phyloP scores from a whole-genome alignment of 1,139 yeast species.

The Nakaseomyces kungkrabaensis region DNA sequence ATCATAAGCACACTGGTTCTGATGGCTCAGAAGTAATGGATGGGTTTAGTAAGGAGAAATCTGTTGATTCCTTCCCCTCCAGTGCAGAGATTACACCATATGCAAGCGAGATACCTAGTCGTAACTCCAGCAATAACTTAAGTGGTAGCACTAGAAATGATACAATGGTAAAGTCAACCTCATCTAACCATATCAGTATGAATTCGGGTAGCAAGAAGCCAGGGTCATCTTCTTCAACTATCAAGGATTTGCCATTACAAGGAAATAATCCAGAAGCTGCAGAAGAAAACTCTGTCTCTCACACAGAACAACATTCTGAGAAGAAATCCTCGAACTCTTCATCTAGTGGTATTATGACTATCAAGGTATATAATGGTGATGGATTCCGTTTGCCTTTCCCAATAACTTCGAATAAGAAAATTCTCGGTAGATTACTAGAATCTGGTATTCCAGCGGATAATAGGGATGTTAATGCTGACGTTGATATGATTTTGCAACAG shows the following conservation, averaged over 20 bases:
- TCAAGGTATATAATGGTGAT: slow-evolving; percentile 26
- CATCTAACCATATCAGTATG: neutral
- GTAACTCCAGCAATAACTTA: neutral
- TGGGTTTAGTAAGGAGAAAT: neutral
- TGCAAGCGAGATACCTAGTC: neutral
- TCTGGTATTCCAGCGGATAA: slow-evolving; percentile 17
- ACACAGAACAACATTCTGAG: neutral
- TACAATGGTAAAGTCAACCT: slow-evolving; percentile 7
- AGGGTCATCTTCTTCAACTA: slow-evolving; percentile 1
- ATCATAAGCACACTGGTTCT: slow-evolving; percentile 7
- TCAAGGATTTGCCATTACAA: neutral
- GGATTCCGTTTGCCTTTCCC: slow-evolving; percentile 26
- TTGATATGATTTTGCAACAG: slow-evolving; percentile 18
- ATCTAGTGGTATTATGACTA: slow-evolving; percentile 23
- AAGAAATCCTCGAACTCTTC: slow-evolving; percentile 5
- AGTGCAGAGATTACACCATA: slow-evolving; percentile 1
- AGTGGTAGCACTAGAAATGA: slow-evolving; percentile 3
- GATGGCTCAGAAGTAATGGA: neutral
- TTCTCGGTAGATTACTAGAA: slow-evolving; percentile 17
- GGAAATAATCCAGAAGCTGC: neutral
- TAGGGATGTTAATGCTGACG: slow-evolving; percentile 8
- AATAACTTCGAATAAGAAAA: slow-evolving; percentile 23
- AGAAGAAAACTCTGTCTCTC: neutral
- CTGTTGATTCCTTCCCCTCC: neutral
- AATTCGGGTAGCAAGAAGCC: neutral